phyloP scores from a whole-genome alignment of 1,139 yeast species.

The Pichia sp. region DNA sequence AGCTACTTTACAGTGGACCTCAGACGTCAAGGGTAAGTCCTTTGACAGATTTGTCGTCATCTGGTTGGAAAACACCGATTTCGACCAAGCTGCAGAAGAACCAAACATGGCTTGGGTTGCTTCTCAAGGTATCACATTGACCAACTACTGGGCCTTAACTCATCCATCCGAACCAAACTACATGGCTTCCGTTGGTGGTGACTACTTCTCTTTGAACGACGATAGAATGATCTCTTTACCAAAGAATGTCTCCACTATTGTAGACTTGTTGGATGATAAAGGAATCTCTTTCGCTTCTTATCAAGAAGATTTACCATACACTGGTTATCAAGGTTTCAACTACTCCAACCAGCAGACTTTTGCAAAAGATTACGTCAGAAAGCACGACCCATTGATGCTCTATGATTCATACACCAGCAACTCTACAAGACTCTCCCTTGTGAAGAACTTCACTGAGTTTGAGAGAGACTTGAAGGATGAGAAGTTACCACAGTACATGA shows the following conservation, averaged over 20 bases:
- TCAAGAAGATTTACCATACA: constrained; percentile 42
- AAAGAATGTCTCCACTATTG: constrained; percentile 37
- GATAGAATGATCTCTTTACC: constrained; percentile 39
- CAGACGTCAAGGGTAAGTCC: constrained; percentile 34
- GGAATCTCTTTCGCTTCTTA: constrained; percentile 44
- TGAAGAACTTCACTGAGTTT: constrained; percentile 40
- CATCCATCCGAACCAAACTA: constrained; percentile 49
- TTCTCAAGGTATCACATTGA: constrained; percentile 35
- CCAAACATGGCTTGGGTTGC: constrained; percentile 34
- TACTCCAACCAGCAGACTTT: constrained; percentile 34
- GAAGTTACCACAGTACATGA: constrained; percentile 40
- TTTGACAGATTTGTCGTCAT: constrained; percentile 38
- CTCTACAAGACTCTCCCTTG: constrained; percentile 30
- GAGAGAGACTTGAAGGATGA: constrained; percentile 31
- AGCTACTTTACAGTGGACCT: constrained; percentile 25
- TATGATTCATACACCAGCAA: constrained; percentile 32
- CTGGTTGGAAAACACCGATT: constrained; percentile 45
- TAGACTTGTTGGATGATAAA: constrained; percentile 37
- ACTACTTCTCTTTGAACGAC: constrained; percentile 37
- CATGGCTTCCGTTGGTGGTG: constrained; percentile 41
- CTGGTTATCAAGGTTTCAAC: constrained; percentile 41
- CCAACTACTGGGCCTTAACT: constrained; percentile 42
- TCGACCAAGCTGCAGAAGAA: constrained; percentile 39
- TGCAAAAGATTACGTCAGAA: constrained; percentile 41
- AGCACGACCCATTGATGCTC: constrained; percentile 40